These are phyloP conservation scores for Botrytis medusae DNA, from an alignment of 2,329 filamentous ascomycete species.

Conservation along the genomic window DNA sequence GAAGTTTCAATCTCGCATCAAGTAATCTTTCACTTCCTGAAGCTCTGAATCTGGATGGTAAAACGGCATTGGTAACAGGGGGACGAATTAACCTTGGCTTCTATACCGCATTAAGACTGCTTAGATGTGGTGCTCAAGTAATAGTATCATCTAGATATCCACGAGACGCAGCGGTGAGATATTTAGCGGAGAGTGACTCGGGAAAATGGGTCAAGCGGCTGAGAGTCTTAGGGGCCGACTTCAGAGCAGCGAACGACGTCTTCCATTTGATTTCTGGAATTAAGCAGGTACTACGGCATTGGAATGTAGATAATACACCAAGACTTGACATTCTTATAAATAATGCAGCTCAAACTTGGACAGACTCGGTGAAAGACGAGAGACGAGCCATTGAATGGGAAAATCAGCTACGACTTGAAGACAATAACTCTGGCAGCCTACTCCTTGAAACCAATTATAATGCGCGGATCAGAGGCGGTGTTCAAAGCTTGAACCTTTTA, in stretches of 20 bases:
- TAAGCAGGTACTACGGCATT: neutral
- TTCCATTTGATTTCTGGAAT: neutral
- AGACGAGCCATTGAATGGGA: constrained; percentile 23
- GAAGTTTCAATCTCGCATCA: constrained; percentile 28
- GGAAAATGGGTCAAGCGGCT: constrained; percentile 19
- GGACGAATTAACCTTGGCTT: constrained; percentile 27
- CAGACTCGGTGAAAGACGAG: constrained; percentile 25
- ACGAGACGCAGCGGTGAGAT: constrained; percentile 24
- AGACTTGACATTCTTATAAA: constrained; percentile 29
- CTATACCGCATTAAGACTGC: constrained; percentile 24
- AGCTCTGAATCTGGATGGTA: constrained; percentile 23
- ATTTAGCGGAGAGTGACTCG: constrained; percentile 23
- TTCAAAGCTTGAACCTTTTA: constrained; percentile 1
- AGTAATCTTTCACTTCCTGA: constrained; percentile 23
- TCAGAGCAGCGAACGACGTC: constrained; percentile 15
- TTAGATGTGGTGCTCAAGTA: constrained; percentile 27
- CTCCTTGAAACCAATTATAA: constrained; percentile 7
- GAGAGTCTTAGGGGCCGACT: constrained; percentile 19
- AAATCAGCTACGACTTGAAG: neutral
- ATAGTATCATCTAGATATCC: constrained; percentile 27
- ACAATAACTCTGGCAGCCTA: neutral
- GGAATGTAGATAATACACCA: neutral
- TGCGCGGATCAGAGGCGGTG: constrained; percentile 9
- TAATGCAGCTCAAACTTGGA: constrained; percentile 29
- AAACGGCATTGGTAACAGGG: constrained; percentile 27